A percentile compares a stretch with the other conserved stretches of the same genome.
phyloP scores from a whole-genome alignment of 2,329 filamentous ascomycete species.

The Neospermospora avenae region DNA sequence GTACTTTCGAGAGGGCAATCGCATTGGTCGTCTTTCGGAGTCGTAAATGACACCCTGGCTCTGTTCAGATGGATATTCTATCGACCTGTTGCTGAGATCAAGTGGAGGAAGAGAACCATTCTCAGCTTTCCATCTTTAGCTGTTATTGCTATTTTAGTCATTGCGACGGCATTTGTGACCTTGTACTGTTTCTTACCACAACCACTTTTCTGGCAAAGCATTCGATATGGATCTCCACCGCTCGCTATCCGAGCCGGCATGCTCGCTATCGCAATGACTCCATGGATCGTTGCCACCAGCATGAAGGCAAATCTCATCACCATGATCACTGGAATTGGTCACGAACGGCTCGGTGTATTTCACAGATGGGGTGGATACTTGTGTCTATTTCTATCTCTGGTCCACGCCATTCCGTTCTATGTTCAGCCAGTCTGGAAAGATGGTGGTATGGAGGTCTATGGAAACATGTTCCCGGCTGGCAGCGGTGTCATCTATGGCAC shows the following conservation, averaged over 20 bases:
- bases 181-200: constrained; percentile 85
- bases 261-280: constrained; percentile 86
- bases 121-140: constrained; percentile 80
- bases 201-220: constrained; percentile 85
- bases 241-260: constrained; percentile 85
- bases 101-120: constrained; percentile 57
- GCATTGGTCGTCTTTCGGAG: constrained; percentile 70
- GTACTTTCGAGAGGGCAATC: constrained; percentile 55
- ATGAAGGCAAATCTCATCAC: constrained; percentile 89
- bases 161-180: constrained; percentile 68
- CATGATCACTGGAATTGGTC: constrained; percentile 82
- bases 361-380: constrained; percentile 91
- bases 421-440: constrained; percentile 84
- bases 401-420: constrained; percentile 88
- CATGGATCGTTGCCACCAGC: constrained; percentile 86
- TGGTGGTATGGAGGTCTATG: constrained; percentile 67
- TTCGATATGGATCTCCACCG: constrained; percentile 82
- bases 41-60: constrained; percentile 77
- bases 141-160: constrained; percentile 63
- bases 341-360: constrained; percentile 87
- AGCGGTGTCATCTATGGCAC: constrained; percentile 78
- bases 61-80: constrained; percentile 87
- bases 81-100: constrained; percentile 73
- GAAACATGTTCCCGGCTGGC: constrained; percentile 62
- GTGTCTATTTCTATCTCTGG: constrained; percentile 74